phyloP scores from a whole-genome alignment of 768 basidiomycete species.

The Psilocybe azurescens region DNA sequence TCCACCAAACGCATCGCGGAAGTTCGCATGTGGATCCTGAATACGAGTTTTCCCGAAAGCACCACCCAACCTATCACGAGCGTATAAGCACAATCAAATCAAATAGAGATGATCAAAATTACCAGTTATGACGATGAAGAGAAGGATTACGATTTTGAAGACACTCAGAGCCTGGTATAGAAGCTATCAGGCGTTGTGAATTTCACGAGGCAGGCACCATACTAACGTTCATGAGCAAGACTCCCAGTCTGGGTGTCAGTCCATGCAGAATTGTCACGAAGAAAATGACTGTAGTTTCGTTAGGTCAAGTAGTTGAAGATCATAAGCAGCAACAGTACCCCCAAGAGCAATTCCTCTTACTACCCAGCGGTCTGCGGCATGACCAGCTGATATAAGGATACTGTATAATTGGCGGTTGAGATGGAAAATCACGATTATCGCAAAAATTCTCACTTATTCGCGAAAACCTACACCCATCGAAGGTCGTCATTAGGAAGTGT shows the following conservation, averaged over 20 bases:
- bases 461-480: constrained; percentile 29
- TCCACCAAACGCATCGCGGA: constrained; percentile 57
- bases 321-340: constrained; percentile 34
- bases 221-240: constrained; percentile 60
- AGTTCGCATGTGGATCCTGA: constrained; percentile 55
- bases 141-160: constrained; percentile 59
- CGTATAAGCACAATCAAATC: background rate
- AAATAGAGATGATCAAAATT: background rate
- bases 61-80: constrained; percentile 50
- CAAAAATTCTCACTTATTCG: constrained; percentile 29
- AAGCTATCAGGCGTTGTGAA: constrained; percentile 24
- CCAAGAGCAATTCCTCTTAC: constrained; percentile 64
- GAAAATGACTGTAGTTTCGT: constrained; percentile 43
- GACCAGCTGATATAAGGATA: constrained; percentile 52
- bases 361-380: constrained; percentile 47
- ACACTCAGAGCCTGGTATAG: constrained; percentile 48
- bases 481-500: constrained; percentile 2
- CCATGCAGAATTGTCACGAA: constrained; percentile 59
- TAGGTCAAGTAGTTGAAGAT: background rate
- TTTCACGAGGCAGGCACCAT: background rate
- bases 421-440: background rate
- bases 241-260: constrained; percentile 50
- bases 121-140: constrained; percentile 56
- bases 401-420: constrained; percentile 29
- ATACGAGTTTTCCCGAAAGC: constrained; percentile 54